Conservation (phyloP, 306 rosid species). For the Dalbergia oliveri region DNA sequence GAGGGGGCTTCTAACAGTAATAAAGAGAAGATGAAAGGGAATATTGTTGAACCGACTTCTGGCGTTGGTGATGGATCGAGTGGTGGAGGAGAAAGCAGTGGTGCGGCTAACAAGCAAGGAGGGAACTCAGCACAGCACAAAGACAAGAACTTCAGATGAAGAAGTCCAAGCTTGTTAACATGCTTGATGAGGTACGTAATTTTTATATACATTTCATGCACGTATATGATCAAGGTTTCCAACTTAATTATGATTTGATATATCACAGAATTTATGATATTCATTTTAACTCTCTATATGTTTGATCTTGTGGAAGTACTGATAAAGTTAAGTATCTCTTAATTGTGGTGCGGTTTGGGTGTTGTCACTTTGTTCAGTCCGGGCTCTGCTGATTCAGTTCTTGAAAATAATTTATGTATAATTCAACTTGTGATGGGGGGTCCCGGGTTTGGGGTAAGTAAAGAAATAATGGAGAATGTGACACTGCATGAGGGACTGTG, state of each 20-base stretch:
- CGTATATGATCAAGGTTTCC: background rate
- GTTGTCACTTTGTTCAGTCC: background rate
- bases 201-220: background rate
- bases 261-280: background rate
- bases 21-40: conserved; percentile 53
- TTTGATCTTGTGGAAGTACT: background rate
- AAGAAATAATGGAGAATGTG: conserved; percentile 44
- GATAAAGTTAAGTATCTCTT: too few relatives aligned
- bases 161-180: conserved; percentile 75
- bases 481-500: conserved; percentile 8
- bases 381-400: background rate
- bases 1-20: background rate
- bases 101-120: conserved; percentile 36
- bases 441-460: background rate
- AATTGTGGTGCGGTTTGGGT: conserved; percentile 5
- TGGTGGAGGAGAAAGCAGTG: conserved; percentile 45
- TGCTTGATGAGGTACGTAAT: conserved; percentile 84
- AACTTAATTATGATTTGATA: conserved; percentile 5
- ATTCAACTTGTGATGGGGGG: background rate
- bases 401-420: background rate
- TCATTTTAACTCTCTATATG: background rate
- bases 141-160: conserved; percentile 87
- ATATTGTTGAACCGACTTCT: conserved; percentile 45
- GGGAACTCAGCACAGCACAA: conserved; percentile 66
- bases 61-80: conserved; percentile 44